A percentile compares a stretch with the other conserved stretches of the same genome.
Conservation (phyloP, 345 rosid species). For the Chamaenerion angustifolium region DNA sequence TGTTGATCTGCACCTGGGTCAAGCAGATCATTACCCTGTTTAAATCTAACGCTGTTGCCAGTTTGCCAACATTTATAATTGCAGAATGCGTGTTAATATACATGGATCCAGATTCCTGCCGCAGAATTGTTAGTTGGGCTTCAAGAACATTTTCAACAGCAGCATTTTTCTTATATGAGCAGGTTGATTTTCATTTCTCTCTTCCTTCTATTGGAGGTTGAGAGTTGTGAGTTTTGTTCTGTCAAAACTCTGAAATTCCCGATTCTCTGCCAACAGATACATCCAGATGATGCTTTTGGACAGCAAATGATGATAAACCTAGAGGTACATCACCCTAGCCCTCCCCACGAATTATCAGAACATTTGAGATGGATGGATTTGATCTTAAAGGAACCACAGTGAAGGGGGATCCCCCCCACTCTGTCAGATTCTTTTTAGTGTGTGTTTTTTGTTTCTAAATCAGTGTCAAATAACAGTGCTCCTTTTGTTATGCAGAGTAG, state of each 20-base stretch:
- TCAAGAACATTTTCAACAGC: slow-evolving; percentile 60
- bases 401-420: neutral
- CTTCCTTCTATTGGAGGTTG: neutral
- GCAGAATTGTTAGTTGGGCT: slow-evolving; percentile 69
- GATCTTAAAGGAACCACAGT: neutral
- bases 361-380: neutral
- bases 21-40: slow-evolving; percentile 15
- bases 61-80: slow-evolving; percentile 93
- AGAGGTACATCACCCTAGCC: slow-evolving; percentile 32
- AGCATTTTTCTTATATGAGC: slow-evolving; percentile 86
- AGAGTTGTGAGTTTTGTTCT: neutral
- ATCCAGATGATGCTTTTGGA: slow-evolving; percentile 96
- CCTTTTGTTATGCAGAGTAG: slow-evolving; percentile 48
- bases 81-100: slow-evolving; percentile 98
- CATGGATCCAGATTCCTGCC: slow-evolving; percentile 83
- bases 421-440: no score
- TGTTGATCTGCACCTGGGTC: slow-evolving; percentile 10
- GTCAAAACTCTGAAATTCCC: no score
- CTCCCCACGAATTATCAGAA: neutral
- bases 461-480: neutral
- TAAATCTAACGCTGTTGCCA: slow-evolving; percentile 55
- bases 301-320: slow-evolving; percentile 90
- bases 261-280: slow-evolving; percentile 41
- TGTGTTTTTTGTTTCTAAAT: neutral
- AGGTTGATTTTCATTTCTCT: slow-evolving; percentile 31